Conservation (phyloP, 1,284 basidiomycete species). For the Entoloma clypeatum region DNA sequence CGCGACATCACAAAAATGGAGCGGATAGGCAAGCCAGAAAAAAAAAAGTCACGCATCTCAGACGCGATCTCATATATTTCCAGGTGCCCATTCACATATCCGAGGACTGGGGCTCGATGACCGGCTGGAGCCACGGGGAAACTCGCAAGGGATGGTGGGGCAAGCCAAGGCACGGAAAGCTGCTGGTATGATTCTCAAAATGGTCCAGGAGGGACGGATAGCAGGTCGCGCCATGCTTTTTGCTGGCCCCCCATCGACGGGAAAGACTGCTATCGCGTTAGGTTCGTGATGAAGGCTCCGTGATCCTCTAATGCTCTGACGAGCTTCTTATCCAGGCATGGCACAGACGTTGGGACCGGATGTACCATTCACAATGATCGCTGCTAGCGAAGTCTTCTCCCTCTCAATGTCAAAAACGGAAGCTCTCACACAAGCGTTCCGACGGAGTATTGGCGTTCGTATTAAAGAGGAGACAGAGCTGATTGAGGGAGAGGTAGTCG, state of each 20-base stretch:
- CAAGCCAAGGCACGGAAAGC: slow-evolving; percentile 95
- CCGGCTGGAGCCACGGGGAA: slow-evolving; percentile 81
- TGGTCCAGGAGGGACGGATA: slow-evolving; percentile 96
- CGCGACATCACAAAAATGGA: slow-evolving; percentile 95
- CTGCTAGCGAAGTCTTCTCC: slow-evolving; percentile 96
- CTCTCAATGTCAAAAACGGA: slow-evolving; percentile 98
- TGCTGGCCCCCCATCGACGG: slow-evolving; percentile 93
- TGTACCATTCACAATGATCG: slow-evolving; percentile 97
- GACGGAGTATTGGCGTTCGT: slow-evolving; percentile 92
- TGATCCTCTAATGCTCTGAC: slow-evolving; percentile 2
- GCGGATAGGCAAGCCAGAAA: slow-evolving; percentile 70
- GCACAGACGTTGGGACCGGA: slow-evolving; percentile 91
- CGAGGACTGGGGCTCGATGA: slow-evolving; percentile 93
- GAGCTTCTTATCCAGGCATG: slow-evolving; percentile 81
- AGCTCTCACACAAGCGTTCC: slow-evolving; percentile 93
- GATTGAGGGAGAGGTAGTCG: slow-evolving; percentile 97
- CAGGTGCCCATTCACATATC: slow-evolving; percentile 97
- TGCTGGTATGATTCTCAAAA: slow-evolving; percentile 95
- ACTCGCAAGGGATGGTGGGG: slow-evolving; percentile 95
- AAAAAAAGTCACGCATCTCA: slow-evolving; percentile 6
- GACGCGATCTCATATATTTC: slow-evolving; percentile 8
- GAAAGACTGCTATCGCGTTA: slow-evolving; percentile 97
- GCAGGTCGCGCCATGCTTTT: slow-evolving; percentile 95
- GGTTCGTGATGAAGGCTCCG: slow-evolving; percentile 44
- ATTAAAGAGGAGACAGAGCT: slow-evolving; percentile 98